phyloP scores from a whole-genome alignment of 179 eudicot species.

The Vitellaria paradoxa region DNA sequence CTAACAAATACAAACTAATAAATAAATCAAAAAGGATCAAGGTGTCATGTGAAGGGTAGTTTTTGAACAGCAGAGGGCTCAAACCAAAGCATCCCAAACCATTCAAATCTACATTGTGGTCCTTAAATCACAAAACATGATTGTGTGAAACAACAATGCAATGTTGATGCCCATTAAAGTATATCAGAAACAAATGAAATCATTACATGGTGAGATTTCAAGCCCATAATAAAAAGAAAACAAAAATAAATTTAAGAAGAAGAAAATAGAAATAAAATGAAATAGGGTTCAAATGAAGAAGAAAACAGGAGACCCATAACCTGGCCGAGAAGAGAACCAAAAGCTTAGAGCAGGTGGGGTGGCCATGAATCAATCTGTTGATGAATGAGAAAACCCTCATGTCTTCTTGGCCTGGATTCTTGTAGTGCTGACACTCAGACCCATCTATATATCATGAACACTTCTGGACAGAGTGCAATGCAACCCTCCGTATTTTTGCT shows the following conservation, averaged over 20 bases:
- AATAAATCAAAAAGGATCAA: not conserved
- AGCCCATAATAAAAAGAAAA: not conserved
- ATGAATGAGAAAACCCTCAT: constrained; percentile 45
- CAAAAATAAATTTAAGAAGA: not conserved
- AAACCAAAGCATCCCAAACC: too few species aligned
- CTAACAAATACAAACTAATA: not conserved
- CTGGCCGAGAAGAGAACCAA: constrained; percentile 55
- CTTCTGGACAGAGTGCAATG: too few species aligned
- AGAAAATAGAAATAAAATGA: not conserved
- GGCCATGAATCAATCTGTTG: constrained; percentile 34
- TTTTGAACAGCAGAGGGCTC: too few species aligned
- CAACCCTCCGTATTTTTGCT: too few species aligned
- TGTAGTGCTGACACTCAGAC: not conserved
- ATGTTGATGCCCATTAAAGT: not conserved
- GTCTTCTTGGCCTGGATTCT: not conserved
- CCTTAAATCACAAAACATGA: too few species aligned
- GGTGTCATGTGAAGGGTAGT: too few species aligned
- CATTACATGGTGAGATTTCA: too few species aligned
- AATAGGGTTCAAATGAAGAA: not conserved
- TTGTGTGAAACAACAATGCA: too few species aligned
- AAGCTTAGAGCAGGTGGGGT: constrained; percentile 41
- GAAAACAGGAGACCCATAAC: constrained; percentile 21
- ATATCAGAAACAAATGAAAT: not conserved
- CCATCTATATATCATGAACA: too few species aligned
- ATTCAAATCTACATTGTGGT: too few species aligned